Evolutionary conservation across 2,329 filamentous ascomycete species (phyloP).

Genomic region (Fragosphaeria purpurea): DNA sequence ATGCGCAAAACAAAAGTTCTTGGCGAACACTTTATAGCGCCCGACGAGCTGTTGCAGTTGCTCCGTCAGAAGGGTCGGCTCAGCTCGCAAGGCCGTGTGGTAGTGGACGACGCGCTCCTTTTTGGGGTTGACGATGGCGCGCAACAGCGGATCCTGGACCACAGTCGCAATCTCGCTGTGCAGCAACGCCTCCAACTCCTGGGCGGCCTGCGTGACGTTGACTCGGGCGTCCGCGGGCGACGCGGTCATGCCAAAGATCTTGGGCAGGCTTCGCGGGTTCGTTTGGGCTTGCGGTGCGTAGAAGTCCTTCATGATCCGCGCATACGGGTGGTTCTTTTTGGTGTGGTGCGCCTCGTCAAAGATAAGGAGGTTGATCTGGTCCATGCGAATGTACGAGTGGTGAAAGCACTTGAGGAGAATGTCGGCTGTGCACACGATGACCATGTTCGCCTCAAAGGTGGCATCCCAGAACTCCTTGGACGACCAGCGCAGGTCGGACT

Average conservation of each 20-base stretch:
- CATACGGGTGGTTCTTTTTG: constrained; percentile 88
- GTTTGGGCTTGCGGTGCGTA: constrained; percentile 46
- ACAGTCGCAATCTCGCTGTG: constrained; percentile 76
- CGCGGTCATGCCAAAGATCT: constrained; percentile 92
- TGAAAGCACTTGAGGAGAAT: constrained; percentile 70
- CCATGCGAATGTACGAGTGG: constrained; percentile 69
- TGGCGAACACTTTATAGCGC: constrained; percentile 36
- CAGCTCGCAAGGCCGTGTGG: constrained; percentile 33
- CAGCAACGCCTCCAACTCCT: constrained; percentile 65
- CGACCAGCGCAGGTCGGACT: constrained; percentile 31
- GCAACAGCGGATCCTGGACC: constrained; percentile 42
- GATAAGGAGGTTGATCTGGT: constrained; percentile 77
- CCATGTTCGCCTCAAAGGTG: constrained; percentile 56
- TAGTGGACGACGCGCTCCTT: constrained; percentile 51
- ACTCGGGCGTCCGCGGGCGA: constrained; percentile 81
- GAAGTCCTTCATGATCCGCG: constrained; percentile 79
- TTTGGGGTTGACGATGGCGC: constrained; percentile 46
- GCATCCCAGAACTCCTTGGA: constrained; percentile 40
- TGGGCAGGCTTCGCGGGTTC: constrained; percentile 43
- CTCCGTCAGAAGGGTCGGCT: constrained; percentile 55
- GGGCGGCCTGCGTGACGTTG: constrained; percentile 60
- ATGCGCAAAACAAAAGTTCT: constrained; percentile 49
- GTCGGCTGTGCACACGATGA: constrained; percentile 86
- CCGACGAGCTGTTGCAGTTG: constrained; percentile 38
- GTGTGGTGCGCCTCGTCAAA: constrained; percentile 96